Conservation (phyloP, 116 monocot genomes). For the Trichopus zeylanicus region DNA sequence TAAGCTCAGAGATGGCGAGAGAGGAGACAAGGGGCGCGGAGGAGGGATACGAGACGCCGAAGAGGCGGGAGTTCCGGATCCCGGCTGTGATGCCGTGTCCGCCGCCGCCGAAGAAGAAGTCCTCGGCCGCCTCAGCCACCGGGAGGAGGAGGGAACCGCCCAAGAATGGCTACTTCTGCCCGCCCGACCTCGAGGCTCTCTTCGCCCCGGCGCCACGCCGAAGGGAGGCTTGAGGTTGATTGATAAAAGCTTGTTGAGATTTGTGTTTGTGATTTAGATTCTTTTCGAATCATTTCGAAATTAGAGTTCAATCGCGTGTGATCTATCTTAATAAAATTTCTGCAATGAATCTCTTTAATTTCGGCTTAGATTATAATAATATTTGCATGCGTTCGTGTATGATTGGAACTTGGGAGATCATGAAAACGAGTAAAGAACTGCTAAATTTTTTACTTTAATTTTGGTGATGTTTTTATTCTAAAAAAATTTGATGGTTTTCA, state of each 20-base stretch:
- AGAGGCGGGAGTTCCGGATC: conserved; percentile 52
- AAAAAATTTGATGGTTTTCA: no score
- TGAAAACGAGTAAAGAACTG: no score
- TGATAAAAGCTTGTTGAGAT: neutral
- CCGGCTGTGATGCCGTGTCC: conserved; percentile 45
- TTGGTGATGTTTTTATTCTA: no score
- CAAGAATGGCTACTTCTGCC: conserved; percentile 81
- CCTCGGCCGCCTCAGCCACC: conserved; percentile 11
- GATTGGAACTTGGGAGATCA: no score
- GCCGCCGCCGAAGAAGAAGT: conserved; percentile 69
- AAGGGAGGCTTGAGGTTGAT: conserved; percentile 42
- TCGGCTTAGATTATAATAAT: no score
- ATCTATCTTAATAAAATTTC: no score
- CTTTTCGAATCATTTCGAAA: no score
- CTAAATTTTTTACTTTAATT: no score
- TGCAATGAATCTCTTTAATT: no score
- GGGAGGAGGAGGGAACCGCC: conserved; percentile 42
- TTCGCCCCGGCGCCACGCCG: conserved; percentile 39
- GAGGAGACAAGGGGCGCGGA: conserved; percentile 7
- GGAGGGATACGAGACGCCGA: conserved; percentile 82
- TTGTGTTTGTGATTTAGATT: neutral
- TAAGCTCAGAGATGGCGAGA: conserved; percentile 1
- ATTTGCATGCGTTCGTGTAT: no score
- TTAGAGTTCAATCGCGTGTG: no score
- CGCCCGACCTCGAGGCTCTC: conserved; percentile 77